These are phyloP conservation scores for Drosera spatulata DNA, from an alignment of 179 eudicot species.

Conservation along the genomic window DNA sequence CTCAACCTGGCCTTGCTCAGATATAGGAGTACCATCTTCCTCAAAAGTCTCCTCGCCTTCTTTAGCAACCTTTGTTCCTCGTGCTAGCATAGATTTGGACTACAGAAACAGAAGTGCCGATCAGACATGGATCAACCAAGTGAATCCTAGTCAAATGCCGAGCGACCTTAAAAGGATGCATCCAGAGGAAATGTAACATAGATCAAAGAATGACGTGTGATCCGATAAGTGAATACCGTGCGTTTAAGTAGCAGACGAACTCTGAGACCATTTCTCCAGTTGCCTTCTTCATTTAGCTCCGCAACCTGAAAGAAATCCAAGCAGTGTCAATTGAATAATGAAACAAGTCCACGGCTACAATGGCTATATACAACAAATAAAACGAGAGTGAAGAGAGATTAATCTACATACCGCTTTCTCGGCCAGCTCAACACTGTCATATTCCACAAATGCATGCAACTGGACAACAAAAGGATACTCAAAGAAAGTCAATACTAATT, in stretches of 20 bases:
- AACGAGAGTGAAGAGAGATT: no score
- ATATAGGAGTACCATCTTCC: slow-evolving; percentile 49
- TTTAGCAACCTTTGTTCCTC: slow-evolving; percentile 52
- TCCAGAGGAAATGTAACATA: neutral
- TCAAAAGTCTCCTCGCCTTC: slow-evolving; percentile 46
- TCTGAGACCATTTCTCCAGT: slow-evolving; percentile 8
- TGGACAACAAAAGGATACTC: slow-evolving; percentile 10
- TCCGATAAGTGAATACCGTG: slow-evolving; percentile 15
- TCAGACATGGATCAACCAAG: no score
- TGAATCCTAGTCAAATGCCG: no score
- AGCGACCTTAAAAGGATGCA: neutral
- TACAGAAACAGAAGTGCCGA: slow-evolving; percentile 5
- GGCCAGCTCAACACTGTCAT: slow-evolving; percentile 39
- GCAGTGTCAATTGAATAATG: neutral
- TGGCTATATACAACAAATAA: no score
- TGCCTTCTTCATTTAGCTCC: slow-evolving; percentile 33
- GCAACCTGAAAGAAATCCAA: slow-evolving; percentile 17
- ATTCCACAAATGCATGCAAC: slow-evolving; percentile 46
- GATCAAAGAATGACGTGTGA: no score
- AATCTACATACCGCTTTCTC: slow-evolving; percentile 32
- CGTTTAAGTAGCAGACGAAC: slow-evolving; percentile 14
- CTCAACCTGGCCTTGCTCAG: slow-evolving; percentile 47
- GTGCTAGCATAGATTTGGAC: slow-evolving; percentile 51
- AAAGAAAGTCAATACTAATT: neutral
- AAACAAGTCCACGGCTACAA: no score